These are phyloP conservation scores for Sesbania bispinosa DNA, from an alignment of 306 rosid genomes.

Conservation along the genomic window DNA sequence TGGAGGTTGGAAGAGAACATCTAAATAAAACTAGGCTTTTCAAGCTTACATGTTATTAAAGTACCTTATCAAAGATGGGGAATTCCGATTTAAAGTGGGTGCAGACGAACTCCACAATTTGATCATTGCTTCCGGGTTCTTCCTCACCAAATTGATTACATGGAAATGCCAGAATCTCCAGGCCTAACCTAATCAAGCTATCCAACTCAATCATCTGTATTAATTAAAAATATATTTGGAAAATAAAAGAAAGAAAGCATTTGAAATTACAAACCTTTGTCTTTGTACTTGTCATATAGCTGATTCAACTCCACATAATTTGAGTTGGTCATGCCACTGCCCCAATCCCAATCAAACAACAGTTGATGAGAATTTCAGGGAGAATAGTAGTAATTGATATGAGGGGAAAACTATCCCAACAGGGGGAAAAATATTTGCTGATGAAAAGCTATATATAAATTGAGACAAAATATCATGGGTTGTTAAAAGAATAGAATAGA, in stretches of 20 bases:
- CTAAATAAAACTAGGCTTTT: background rate
- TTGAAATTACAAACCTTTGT: slow-evolving; percentile 50
- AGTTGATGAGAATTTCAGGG: background rate
- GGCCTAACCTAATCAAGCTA: slow-evolving; percentile 58
- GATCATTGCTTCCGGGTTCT: slow-evolving; percentile 85
- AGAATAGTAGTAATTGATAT: background rate
- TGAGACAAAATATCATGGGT: background rate
- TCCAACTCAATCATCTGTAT: background rate
- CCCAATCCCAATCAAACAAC: slow-evolving; percentile 22
- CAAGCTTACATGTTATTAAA: background rate
- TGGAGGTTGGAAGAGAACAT: background rate
- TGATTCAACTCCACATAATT: slow-evolving; percentile 83
- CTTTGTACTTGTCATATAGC: slow-evolving; percentile 63
- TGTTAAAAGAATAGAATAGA: background rate
- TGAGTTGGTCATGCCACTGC: slow-evolving; percentile 87
- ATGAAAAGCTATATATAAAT: too few species aligned
- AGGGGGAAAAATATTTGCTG: too few species aligned
- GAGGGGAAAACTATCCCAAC: too few species aligned
- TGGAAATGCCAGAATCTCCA: slow-evolving; percentile 85
- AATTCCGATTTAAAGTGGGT: slow-evolving; percentile 85
- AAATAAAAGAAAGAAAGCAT: slow-evolving; percentile 4
- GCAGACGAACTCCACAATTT: slow-evolving; percentile 77
- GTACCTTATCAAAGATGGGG: slow-evolving; percentile 82
- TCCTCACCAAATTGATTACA: slow-evolving; percentile 83
- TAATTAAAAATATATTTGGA: background rate